Base-by-base conservation (phyloP, 495 filamentous ascomycete species). In the Penicillium crystallinum region DNA sequence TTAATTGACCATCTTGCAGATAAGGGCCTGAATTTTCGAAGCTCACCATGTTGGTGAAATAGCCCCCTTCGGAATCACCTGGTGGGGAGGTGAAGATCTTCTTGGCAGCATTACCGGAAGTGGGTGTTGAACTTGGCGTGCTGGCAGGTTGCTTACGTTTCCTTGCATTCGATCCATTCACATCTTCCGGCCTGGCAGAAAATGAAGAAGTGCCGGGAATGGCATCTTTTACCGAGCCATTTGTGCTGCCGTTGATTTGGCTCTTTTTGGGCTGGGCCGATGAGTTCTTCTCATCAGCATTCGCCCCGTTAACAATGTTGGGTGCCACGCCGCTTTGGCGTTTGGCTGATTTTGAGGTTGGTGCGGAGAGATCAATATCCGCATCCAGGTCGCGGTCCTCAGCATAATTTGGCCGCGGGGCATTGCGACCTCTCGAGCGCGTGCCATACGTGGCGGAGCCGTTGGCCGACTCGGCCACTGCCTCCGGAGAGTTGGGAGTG, bases 321-420 rank as follows among this genome's bases (percentile, higher is more conserved):
- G 39, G 63, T 11, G 64, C 49, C 12, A 65, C 53, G 44, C 56
- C 70, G 21, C 63, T 61, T 40, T 69, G 73, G 43, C 75, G 72
- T 57, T 75, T 74, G 21, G 61, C 61, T 29, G 78, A 76, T 66
- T 79, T 83, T 48, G 72, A 50, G 27, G 56, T 52, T 52, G 55
- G 71, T 58, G 66, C 59, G 33, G 64, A 73, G 58, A 63, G 71
- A 55, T 81, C 83, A 64, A 87, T 79, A 34, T 98, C 93, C 71
- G 89, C 81, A 55, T 97, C 95, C 56, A 90, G 73, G 61, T 97
- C 93, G 63, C 86, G 87, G 70, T 98, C 95, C 72, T 98, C 93
- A 27, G 93, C 95, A 69, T 98, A 98, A 68, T 98, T 98, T 41
- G 85, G 83, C 55, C 93, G 87, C 56, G 88, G 78, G 49, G 87